Evolutionary conservation across 768 basidiomycete genomes (phyloP), one percentile per base, ranked within the genome.

Genomic region (Cystobasidium onofrii): DNA sequence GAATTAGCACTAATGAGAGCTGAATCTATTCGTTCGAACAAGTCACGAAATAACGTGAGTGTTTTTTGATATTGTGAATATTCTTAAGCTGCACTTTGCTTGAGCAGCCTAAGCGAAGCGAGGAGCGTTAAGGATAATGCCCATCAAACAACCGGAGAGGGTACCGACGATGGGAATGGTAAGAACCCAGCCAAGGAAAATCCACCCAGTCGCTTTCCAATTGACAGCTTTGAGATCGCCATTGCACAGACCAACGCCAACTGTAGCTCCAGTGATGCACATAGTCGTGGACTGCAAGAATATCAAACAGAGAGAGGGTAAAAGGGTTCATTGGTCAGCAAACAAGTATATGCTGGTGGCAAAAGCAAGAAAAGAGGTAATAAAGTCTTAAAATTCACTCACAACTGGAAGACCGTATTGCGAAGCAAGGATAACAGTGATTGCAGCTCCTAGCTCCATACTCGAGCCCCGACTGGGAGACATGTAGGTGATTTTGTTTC

Each of bases 401-500:
- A 78, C 80, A 39, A 82, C 81, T 6, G 82, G 82, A 18, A 83
- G 75, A 64, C 43, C 70, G 73, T 76, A 82, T 57, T 81, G 82
- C 13, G 82, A 83, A 43, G 83, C 82, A 66, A 84, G 78, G 46
- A 84, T 79, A 72, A 84, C 83, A 34, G 83, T 83, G 76, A 83
- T 81, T 52, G 82, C 78, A 15, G 82, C 81, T 20, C 82, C 83
- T 67, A 84, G 78, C 75, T 84, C 84, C 84, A 84, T 84, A 12
- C 81, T 80, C 76, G 81, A 82, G 4, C 84, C 84, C 54, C 84
- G 81, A 1, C 81, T 82, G 0, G 84, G 83, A 0, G 82, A 83
- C 74, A 81, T 79, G 33, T 82, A 79, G 31, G 83, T 84, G 77
- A 84, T 80, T 60, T 79, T 78, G 81, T 82, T 82, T 17, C 77